These are phyloP conservation scores for Paramecium octaurelia DNA, from an alignment of 73 alveolate genomes.

Conservation along the genomic window DNA sequence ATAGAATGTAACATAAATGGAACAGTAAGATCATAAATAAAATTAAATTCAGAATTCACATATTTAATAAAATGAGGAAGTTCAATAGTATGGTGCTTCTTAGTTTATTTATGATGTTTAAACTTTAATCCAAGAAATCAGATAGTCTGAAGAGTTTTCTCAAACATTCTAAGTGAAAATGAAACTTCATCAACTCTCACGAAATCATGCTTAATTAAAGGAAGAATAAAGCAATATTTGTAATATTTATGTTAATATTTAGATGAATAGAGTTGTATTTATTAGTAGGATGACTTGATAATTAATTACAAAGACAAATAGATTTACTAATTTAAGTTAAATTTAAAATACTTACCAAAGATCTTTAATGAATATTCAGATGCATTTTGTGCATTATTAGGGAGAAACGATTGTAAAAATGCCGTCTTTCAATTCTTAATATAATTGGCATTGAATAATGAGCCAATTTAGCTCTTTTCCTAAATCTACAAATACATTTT, in stretches of 20 bases:
- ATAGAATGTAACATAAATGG: not conserved
- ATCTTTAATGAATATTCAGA: not conserved
- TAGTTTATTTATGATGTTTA: not conserved
- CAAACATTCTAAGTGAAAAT: not conserved
- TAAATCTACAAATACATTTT: not conserved
- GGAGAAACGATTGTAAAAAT: not conserved
- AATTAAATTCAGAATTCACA: not conserved
- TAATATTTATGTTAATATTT: not conserved
- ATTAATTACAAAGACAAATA: not conserved
- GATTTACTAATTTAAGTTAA: not conserved
- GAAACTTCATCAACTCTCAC: not conserved
- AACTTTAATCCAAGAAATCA: not conserved
- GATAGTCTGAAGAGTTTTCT: not conserved
- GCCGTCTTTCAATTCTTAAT: not conserved
- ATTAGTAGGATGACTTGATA: constrained; percentile 8
- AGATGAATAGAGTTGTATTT: constrained; percentile 21
- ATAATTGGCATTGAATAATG: not conserved
- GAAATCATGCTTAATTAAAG: not conserved
- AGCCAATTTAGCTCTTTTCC: not conserved
- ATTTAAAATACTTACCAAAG: constrained; percentile 4
- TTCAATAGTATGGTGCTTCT: not conserved
- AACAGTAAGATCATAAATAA: not conserved
- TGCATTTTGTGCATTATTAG: not conserved
- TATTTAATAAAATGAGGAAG: not conserved
- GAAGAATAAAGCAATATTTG: not conserved